Conservation (phyloP, 192 early-diverging fungal species). For the Cladochytrium replicatum region DNA sequence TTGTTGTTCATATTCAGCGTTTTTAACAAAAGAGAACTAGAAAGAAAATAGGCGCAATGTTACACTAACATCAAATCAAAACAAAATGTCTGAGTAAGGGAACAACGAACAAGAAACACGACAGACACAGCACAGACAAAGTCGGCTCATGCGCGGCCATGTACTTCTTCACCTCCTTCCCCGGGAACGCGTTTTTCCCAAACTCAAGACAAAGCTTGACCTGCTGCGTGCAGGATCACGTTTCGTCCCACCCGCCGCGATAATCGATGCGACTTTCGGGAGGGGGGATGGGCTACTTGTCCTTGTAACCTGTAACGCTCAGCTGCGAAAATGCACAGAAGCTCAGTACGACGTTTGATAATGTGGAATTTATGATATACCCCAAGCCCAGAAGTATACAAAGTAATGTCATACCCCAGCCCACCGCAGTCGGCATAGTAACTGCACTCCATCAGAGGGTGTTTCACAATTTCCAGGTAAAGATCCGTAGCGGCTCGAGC, state of each 20-base stretch:
- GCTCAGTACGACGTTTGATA: background rate
- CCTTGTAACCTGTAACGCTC: constrained; percentile 73
- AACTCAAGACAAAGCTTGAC: too few relatives aligned
- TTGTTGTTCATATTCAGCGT: too few relatives aligned
- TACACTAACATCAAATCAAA: too few relatives aligned
- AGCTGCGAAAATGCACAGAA: constrained; percentile 45
- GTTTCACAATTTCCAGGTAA: constrained; percentile 69
- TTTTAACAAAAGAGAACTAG: too few relatives aligned
- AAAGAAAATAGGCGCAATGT: too few relatives aligned
- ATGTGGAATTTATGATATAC: background rate
- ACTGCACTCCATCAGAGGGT: constrained; percentile 73
- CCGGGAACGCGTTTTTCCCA: too few relatives aligned
- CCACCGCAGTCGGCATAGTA: constrained; percentile 90
- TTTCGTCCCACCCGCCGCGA: too few relatives aligned
- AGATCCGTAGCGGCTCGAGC: constrained; percentile 60
- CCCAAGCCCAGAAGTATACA: constrained; percentile 48
- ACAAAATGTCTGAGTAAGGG: too few relatives aligned
- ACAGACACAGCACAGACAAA: too few relatives aligned
- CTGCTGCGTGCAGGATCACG: constrained; percentile 54
- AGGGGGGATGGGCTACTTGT: constrained; percentile 69
- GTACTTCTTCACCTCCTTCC: too few relatives aligned
- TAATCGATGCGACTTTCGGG: constrained; percentile 55
- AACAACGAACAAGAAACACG: too few relatives aligned
- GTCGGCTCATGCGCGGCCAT: too few relatives aligned
- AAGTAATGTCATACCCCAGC: constrained; percentile 62